Percentiles rank a stretch among this genome's conserved stretches.
phyloP scores from a whole-genome alignment of 139 green algal genomes.

The Coelastrella sp. region DNA sequence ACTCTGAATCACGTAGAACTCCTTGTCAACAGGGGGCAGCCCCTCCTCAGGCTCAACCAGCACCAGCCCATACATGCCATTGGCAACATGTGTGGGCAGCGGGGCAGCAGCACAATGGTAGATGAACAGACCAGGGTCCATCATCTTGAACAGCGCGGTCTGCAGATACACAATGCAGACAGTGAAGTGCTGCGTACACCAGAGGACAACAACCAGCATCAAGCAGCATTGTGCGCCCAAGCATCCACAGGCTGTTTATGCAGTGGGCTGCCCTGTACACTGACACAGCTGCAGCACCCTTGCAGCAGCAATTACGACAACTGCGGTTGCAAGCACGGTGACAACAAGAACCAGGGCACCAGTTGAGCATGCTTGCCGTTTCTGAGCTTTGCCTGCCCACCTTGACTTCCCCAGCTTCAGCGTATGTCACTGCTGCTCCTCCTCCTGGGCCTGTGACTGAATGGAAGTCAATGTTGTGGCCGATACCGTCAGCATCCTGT shows the following conservation, averaged over 20 bases:
- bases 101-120: conserved; percentile 38
- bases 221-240: too few relatives aligned
- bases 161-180: not conserved
- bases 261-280: not conserved
- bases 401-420: conserved; percentile 43
- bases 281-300: not conserved
- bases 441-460: conserved; percentile 32
- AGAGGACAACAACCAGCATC: too few relatives aligned
- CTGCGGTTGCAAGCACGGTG: too few relatives aligned
- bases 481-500: not conserved
- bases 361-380: too few relatives aligned
- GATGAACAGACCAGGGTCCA: conserved; percentile 37
- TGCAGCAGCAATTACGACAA: not conserved
- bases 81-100: conserved; percentile 37
- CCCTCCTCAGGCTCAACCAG: conserved; percentile 44
- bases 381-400: not conserved
- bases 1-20: conserved; percentile 47
- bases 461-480: conserved; percentile 51
- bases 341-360: too few relatives aligned
- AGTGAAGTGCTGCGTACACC: not conserved
- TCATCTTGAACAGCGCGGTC: conserved; percentile 28
- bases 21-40: conserved; percentile 46
- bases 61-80: conserved; percentile 46
- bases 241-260: too few relatives aligned
- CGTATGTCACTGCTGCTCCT: conserved; percentile 24